Evolutionary conservation across 108 stramenopile species (phyloP).

Genomic region (Nannochloropsis salina): DNA sequence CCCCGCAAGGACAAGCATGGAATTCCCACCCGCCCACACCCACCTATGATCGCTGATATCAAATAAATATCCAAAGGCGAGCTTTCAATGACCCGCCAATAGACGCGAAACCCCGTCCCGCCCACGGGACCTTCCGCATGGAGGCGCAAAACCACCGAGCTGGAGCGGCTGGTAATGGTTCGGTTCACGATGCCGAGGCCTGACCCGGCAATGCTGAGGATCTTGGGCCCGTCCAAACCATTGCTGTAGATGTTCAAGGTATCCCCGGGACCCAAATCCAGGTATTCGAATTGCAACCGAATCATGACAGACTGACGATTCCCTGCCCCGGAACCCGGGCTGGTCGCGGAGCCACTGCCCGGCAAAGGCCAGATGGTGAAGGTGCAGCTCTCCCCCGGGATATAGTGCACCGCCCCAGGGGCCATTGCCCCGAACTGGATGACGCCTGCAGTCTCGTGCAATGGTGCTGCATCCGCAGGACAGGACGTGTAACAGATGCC

Average conservation of each 20-base stretch:
- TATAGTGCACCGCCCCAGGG: background rate
- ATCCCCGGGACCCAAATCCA: background rate
- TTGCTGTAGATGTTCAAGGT: background rate
- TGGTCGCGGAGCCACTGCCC: background rate
- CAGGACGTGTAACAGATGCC: background rate
- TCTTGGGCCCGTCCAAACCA: slow-evolving; percentile 4
- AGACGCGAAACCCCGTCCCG: background rate
- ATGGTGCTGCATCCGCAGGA: background rate
- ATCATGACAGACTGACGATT: background rate
- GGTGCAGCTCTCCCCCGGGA: background rate
- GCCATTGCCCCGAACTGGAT: background rate
- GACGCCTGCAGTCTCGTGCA: background rate
- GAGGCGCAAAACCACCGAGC: background rate
- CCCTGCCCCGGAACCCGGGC: background rate
- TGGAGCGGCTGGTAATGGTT: background rate
- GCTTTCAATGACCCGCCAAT: background rate
- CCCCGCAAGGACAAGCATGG: no score
- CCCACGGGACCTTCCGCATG: background rate
- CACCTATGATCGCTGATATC: background rate
- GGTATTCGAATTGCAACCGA: background rate
- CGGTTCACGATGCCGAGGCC: background rate
- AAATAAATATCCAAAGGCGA: slow-evolving; percentile 20
- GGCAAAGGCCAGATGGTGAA: slow-evolving; percentile 2
- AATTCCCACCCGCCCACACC: no score
- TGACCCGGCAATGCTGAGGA: background rate